Evolutionary conservation across 2,329 filamentous ascomycete genomes (phyloP).

Genomic region (Bipolaris zeicola): DNA sequence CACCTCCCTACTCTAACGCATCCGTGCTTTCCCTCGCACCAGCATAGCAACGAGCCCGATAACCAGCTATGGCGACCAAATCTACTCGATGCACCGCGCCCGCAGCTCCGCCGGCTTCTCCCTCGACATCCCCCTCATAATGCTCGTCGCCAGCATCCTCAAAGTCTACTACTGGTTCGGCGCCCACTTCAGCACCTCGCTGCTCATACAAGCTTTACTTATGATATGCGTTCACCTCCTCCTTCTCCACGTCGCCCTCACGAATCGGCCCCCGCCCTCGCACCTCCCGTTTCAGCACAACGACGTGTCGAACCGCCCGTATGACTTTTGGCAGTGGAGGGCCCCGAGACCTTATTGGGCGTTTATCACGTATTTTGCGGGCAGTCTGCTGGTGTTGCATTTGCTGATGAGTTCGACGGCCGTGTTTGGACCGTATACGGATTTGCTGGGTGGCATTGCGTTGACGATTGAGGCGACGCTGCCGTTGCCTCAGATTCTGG

Average conservation of each 20-base stretch:
- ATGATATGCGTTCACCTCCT: constrained; percentile 65
- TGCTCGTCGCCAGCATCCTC: constrained; percentile 68
- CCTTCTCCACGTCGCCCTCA: constrained; percentile 65
- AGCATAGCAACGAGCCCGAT: constrained; percentile 67
- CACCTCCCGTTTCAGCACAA: constrained; percentile 65
- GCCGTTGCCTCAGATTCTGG: constrained; percentile 76
- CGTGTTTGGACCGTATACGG: constrained; percentile 69
- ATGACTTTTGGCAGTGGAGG: constrained; percentile 83
- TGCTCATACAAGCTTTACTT: constrained; percentile 64
- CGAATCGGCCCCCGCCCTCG: constrained; percentile 56
- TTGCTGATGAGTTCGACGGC: constrained; percentile 66
- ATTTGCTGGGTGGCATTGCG: constrained; percentile 73
- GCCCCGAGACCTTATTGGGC: constrained; percentile 79
- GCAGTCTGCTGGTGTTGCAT: constrained; percentile 66
- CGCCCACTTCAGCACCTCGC: constrained; percentile 62
- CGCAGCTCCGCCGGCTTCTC: constrained; percentile 68
- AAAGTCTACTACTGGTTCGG: constrained; percentile 72
- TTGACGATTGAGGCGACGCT: constrained; percentile 81
- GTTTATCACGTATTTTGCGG: constrained; percentile 72
- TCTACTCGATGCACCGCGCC: constrained; percentile 65
- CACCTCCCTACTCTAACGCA: neutral
- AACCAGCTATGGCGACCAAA: constrained; percentile 70
- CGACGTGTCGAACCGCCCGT: constrained; percentile 63
- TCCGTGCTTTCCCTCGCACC: constrained; percentile 2
- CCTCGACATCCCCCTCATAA: constrained; percentile 69